Evolutionary conservation across 1,284 basidiomycete genomes (phyloP).

Genomic region (Apiotrichum sp.): DNA sequence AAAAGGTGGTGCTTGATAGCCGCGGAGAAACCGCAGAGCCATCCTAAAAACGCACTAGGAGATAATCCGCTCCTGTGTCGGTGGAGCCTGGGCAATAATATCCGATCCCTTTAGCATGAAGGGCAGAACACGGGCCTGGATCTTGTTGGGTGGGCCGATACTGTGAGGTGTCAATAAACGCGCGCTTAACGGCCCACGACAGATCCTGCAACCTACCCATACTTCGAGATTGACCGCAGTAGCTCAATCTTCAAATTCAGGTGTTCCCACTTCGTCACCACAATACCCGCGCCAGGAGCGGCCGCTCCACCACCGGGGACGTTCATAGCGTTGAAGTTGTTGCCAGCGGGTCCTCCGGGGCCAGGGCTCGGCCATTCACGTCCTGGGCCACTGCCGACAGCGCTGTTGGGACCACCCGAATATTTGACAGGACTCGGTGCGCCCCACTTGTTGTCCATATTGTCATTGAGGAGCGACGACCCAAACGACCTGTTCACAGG

Average conservation of each 20-base stretch:
- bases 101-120: constrained; percentile 87
- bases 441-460: constrained; percentile 17
- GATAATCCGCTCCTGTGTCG: constrained; percentile 95
- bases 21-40: no score
- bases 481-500: constrained; percentile 15
- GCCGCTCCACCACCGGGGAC: constrained; percentile 39
- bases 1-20: no score
- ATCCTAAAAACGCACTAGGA: constrained; percentile 56
- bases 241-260: constrained; percentile 78
- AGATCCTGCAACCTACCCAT: constrained; percentile 61
- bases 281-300: constrained; percentile 66
- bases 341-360: constrained; percentile 1
- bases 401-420: constrained; percentile 1
- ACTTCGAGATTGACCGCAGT: constrained; percentile 80
- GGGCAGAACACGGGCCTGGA: constrained; percentile 91
- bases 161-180: constrained; percentile 47
- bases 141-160: constrained; percentile 96
- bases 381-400: constrained; percentile 1
- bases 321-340: constrained; percentile 6
- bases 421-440: constrained; percentile 7
- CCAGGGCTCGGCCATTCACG: constrained; percentile 16
- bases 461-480: constrained; percentile 12
- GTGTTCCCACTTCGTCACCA: constrained; percentile 95
- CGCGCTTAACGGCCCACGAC: not conserved
- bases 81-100: constrained; percentile 96